Base-by-base conservation (phyloP, 192 early-diverging fungal genomes). In the Gryganskiella cystojenkinii region DNA sequence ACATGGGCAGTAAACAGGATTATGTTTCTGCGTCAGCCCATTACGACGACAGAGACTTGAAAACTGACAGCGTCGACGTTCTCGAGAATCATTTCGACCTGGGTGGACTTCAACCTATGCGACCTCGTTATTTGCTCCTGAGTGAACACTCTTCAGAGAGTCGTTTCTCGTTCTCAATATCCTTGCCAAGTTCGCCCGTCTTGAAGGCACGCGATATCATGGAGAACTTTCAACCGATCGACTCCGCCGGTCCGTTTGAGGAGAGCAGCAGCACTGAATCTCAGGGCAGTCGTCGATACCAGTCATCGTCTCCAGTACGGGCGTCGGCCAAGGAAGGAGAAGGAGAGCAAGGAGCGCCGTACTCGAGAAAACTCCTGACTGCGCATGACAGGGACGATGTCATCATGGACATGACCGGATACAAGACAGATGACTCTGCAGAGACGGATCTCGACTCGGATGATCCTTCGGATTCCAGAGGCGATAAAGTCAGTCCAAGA, bases 371-470 rank as follows among this genome's bases (percentile, higher is more conserved):
- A 34, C 24, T 65, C 30, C n/a, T 60, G 56, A 65, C 27, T 9
- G 52, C 62, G 2, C 56, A 51, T 24, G 19, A n/a, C n/a, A n/a
- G 22, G 30, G 64, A 66, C 28, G 46, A 67, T 27, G 57, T 75
- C 27, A 75, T 75, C 47, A 67, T 75, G 71, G 71, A 75, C 24
- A 75, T 75, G 64, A 75, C 71, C 17, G 71, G 71, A 15, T 75
- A 75, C 45, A 75, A 75, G 51, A 75, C 71, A n/a, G 71, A 75
- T 19, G 64, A 75, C 56, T 74, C 71, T 33, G 57, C 25, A 9
- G 71, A 71, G 17, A 67, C 58, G 10, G 71, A 67, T 56, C 56
- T 75, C 2, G 64, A 67, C 17, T 75, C 71, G 6, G 58, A 75
- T 56, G 53, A 28, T 53, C 28, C 15, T 24, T 53, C 52, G 2